These are phyloP conservation scores for Botrytis squamosa DNA, from an alignment of 2,329 filamentous ascomycete genomes.

Conservation along the genomic window DNA sequence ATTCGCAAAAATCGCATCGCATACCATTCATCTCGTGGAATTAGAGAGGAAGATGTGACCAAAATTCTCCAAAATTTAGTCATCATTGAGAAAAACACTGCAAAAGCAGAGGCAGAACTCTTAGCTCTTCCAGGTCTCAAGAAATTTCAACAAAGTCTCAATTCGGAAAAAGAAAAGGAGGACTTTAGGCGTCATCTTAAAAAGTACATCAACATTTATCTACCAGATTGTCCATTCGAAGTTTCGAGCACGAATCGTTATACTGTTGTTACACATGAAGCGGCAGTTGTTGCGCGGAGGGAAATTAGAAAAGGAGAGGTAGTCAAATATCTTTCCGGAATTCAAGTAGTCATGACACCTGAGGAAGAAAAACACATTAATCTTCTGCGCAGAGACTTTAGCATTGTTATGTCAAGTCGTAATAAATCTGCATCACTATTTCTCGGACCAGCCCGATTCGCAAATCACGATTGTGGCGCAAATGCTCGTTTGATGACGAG, in stretches of 20 bases:
- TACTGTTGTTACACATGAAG: constrained; percentile 86
- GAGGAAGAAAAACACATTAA: constrained; percentile 86
- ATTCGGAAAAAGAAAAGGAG: constrained; percentile 75
- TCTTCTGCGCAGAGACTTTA: constrained; percentile 86
- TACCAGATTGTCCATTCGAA: constrained; percentile 92
- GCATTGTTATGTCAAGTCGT: constrained; percentile 89
- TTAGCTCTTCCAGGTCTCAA: constrained; percentile 70
- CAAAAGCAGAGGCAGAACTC: constrained; percentile 68
- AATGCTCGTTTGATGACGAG: constrained; percentile 86
- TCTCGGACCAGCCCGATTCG: constrained; percentile 90
- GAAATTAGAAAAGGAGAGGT: constrained; percentile 78
- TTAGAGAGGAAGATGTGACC: constrained; percentile 63
- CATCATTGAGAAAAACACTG: constrained; percentile 70
- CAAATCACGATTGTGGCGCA: constrained; percentile 94
- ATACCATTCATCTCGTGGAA: constrained; percentile 79
- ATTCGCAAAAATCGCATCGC: constrained; percentile 92
- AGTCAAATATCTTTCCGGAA: constrained; percentile 87
- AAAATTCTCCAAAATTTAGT: constrained; percentile 64
- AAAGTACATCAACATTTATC: constrained; percentile 89
- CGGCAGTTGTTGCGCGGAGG: constrained; percentile 77
- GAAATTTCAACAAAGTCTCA: constrained; percentile 67
- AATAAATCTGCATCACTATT: constrained; percentile 91
- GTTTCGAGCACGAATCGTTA: constrained; percentile 93
- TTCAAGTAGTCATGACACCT: constrained; percentile 87
- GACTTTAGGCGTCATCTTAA: constrained; percentile 84